phyloP scores from a whole-genome alignment of 2,329 filamentous ascomycete species.

The Lecanicillium sp. region DNA sequence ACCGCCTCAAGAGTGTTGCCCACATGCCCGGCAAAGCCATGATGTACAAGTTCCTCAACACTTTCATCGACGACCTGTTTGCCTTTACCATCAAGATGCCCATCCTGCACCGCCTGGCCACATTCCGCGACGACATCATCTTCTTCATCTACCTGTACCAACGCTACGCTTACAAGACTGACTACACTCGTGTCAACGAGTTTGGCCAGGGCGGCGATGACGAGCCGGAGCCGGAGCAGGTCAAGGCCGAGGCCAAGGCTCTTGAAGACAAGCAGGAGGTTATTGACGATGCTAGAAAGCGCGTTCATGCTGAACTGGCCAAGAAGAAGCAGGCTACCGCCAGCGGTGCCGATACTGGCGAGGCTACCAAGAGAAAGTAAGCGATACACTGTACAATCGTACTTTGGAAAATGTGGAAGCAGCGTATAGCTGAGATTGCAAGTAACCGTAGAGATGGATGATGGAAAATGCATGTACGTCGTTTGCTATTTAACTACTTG shows the following conservation, averaged over 20 bases:
- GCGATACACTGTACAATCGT: not conserved
- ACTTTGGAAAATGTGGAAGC: too few relatives aligned
- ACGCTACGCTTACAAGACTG: slow-evolving; percentile 82
- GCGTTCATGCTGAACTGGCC: slow-evolving; percentile 3
- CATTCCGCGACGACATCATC: slow-evolving; percentile 89
- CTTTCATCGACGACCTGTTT: slow-evolving; percentile 97
- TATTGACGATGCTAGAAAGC: slow-evolving; percentile 30
- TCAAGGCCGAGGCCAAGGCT: slow-evolving; percentile 26
- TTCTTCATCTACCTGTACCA: slow-evolving; percentile 99
- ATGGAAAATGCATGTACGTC: too few relatives aligned
- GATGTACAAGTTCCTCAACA: slow-evolving; percentile 98
- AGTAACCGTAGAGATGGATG: too few relatives aligned
- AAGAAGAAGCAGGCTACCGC: slow-evolving; percentile 33
- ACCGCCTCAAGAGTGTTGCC: slow-evolving; percentile 87
- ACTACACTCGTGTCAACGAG: slow-evolving; percentile 90
- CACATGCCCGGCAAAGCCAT: slow-evolving; percentile 96
- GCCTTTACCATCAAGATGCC: slow-evolving; percentile 99
- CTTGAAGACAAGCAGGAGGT: slow-evolving; percentile 30
- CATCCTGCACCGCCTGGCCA: slow-evolving; percentile 82
- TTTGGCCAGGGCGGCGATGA: slow-evolving; percentile 98
- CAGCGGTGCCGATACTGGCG: slow-evolving; percentile 40
- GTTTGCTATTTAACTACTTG: too few relatives aligned
- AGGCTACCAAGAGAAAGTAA: slow-evolving; percentile 34
- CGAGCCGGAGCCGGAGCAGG: slow-evolving; percentile 50
- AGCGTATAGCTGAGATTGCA: too few relatives aligned